Evolutionary conservation across 2,329 filamentous ascomycete species (phyloP), one percentile per base, ranked within the genome.

Genomic region (Colletotrichum sp.): DNA sequence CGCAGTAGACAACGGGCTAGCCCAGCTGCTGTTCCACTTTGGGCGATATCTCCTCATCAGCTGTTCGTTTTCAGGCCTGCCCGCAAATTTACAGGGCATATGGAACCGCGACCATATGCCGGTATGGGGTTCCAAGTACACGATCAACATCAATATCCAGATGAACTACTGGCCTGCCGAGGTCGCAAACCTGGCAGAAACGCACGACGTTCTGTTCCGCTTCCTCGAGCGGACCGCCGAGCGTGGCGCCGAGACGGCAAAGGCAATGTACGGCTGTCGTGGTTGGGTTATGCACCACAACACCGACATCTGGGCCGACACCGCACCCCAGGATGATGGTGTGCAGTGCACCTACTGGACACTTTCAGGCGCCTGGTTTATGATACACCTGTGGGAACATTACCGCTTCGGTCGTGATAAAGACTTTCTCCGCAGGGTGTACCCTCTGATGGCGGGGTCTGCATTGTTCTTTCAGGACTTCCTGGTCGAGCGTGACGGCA

Each of bases 61-160:
- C 43, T 52, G 43, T 5, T 52, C 43, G 43, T 12, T 52, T 52
- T 52, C 43, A 52, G 43, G 43, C n/a, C 43, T 52, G 16, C 43
- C 43, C 43, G 43, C 43, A 21, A 52, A 52, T 57, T 82, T 87
- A 1, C 87, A 88, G 78, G 86, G 86, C 0, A 83, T 88, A 30
- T 88, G 86, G 87, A 88, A 87, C 63, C 80, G 83, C 1, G 82
- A 82, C 7, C 86, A 86, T 70, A 78, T 82, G 15, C 86, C 86
- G 9, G 80, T 86, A 0, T 90, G 88, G 88, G 87, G 87, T 5
- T 84, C 83, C 24, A 89, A 88, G 75, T 89, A 85, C 71, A 90
- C 88, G 0, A 87, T 89, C 78, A 89, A 90, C 75, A 88, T 90
- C 79, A 90, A 90, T 39, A 82, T 85, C 0, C 84, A 90, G 79